These are phyloP conservation scores for Cladosporium sp. DNA, from an alignment of 2,329 filamentous ascomycete species.

Conservation along the genomic window DNA sequence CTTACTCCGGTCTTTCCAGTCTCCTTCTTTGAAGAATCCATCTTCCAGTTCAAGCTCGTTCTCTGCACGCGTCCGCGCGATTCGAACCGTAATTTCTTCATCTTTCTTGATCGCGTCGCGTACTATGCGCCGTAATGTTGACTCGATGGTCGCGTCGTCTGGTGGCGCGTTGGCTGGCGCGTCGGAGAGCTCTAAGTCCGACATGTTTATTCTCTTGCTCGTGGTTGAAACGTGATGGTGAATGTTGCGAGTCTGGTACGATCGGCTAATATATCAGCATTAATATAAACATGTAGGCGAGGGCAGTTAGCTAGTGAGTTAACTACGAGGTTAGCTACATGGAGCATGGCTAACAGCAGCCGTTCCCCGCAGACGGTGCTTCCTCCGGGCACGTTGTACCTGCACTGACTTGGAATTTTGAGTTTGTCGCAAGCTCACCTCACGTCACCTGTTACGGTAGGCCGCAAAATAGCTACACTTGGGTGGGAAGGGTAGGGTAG, in stretches of 20 bases:
- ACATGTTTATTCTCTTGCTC: slow-evolving; percentile 17
- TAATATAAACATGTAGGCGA: no score
- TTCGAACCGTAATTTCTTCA: slow-evolving; percentile 52
- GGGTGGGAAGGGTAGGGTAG: no score
- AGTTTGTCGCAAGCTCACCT: no score
- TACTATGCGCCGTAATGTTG: slow-evolving; percentile 38
- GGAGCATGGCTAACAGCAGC: no score
- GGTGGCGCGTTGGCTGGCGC: neutral
- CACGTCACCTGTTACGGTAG: no score
- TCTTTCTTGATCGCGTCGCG: slow-evolving; percentile 37
- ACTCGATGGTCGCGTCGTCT: slow-evolving; percentile 34
- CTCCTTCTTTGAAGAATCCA: slow-evolving; percentile 52
- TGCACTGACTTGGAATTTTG: no score
- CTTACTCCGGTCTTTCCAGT: slow-evolving; percentile 54
- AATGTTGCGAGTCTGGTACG: neutral
- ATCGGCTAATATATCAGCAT: neutral
- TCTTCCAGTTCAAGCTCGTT: slow-evolving; percentile 46
- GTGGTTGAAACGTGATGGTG: no score
- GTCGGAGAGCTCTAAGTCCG: slow-evolving; percentile 21
- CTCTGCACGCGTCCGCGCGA: slow-evolving; percentile 50
- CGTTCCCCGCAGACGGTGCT: no score
- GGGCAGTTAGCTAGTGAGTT: no score
- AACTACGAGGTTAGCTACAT: no score
- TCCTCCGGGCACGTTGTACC: no score
- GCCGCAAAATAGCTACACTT: no score